Evolutionary conservation across 1,139 yeast genomes (phyloP), one percentile per base, ranked within the genome.

Genomic region (Suhomyces wounanorum): DNA sequence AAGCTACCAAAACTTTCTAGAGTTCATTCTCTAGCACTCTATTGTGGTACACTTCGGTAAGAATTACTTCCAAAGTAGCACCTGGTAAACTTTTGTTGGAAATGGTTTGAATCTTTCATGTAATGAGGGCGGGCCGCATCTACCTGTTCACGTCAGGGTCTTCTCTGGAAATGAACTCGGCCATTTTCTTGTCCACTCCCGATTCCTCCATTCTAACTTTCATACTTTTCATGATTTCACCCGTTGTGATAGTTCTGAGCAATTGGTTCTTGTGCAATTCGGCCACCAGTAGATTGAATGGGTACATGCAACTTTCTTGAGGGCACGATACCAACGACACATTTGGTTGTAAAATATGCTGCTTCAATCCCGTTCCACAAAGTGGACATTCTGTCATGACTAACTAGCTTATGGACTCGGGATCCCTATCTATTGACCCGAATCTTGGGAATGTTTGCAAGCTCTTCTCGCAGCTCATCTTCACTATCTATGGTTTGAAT

Each of bases 291-390:
- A 70, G 51, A 46, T 71, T 69, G 56, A 70, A 69, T 10, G 76
- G 76, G 52, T 61, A 71, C 1, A 70, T 63, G 49, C 76, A 71
- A 3, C 45, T 26, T 43, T 58, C 64, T 8, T 55, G 52, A 1
- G 73, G 66, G 52, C 76, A 71, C 16, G 71, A 57, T 17, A 69
- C 54, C 2, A 71, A 46, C 16, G 68, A 62, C 41, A 68, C 49
- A 5, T 59, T 55, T 2, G 71, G 65, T 55, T 67, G 72, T 5
- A 69, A 50, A 33, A 70, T 56, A 45, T 66, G 66, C 52, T 66
- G 68, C 33, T 50, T 56, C 39, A 70, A 55, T 11, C 51, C 54
- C 4, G 66, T 58, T 9, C 54, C 41, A 52, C 75, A 70, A 33
- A 68, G 46, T 2, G 75, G 75, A 52, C 75, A 70, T 4, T 23